Evolutionary conservation across 2,329 filamentous ascomycete species (phyloP).

Genomic region (Cladosporium oxysporum): DNA sequence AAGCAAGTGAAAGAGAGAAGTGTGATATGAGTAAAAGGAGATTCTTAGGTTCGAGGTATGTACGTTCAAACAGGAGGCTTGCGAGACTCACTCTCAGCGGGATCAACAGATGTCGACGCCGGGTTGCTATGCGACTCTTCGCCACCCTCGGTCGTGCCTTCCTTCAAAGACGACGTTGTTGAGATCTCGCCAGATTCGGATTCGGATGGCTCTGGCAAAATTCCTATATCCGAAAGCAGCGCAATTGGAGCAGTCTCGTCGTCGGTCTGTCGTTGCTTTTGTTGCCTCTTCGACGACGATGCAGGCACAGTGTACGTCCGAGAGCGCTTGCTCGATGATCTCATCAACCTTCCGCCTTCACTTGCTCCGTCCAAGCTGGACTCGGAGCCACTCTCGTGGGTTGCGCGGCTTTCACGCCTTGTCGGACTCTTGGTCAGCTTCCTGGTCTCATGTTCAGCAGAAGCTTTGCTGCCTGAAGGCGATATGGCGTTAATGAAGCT

Average conservation of each 20-base stretch:
- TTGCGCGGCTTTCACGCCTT: background rate
- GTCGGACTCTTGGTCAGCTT: background rate
- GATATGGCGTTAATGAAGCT: background rate
- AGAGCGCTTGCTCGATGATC: background rate
- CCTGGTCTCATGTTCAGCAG: background rate
- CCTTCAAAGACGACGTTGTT: background rate
- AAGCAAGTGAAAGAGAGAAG: background rate
- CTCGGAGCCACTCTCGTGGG: background rate
- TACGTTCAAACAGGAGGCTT: slow-evolving; percentile 5
- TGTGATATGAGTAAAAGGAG: background rate
- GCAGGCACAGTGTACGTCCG: background rate
- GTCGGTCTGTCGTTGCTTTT: background rate
- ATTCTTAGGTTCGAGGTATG: background rate
- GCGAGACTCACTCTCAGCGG: slow-evolving; percentile 4
- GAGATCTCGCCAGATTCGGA: no score
- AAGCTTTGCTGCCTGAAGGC: background rate
- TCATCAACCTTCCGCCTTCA: background rate
- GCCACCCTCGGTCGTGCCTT: slow-evolving; percentile 12
- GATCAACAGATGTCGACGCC: background rate
- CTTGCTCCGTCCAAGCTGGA: background rate
- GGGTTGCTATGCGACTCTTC: slow-evolving; percentile 7
- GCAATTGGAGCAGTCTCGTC: background rate
- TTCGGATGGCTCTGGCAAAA: background rate
- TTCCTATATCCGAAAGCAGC: background rate
- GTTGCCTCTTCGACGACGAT: background rate